Conservation (phyloP, 768 basidiomycete species). For the Hebeloma cylindrosporum region DNA sequence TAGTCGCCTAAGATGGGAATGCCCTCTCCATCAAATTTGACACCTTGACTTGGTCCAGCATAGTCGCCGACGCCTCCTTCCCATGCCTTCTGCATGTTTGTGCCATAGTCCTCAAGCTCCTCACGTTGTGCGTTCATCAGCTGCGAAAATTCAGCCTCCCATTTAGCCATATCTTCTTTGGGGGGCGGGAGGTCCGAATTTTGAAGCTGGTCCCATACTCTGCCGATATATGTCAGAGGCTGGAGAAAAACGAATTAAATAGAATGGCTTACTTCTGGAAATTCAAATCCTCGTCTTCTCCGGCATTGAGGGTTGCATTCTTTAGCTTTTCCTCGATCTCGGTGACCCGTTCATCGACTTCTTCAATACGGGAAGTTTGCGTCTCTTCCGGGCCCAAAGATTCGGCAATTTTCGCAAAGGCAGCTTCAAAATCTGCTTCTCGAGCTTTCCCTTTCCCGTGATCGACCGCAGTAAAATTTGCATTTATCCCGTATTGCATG, state of each 20-base stretch:
- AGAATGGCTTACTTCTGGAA: constrained; percentile 50
- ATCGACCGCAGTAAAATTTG: constrained; percentile 23
- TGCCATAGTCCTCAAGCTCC: constrained; percentile 63
- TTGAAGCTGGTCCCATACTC: constrained; percentile 63
- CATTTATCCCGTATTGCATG: constrained; percentile 35
- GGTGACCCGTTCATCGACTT: constrained; percentile 45
- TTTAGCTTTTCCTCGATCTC: constrained; percentile 40
- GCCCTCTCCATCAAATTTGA: constrained; percentile 69
- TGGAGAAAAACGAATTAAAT: not conserved
- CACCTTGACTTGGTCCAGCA: constrained; percentile 32
- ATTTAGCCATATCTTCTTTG: constrained; percentile 66
- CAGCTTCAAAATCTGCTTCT: constrained; percentile 83
- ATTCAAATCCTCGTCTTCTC: constrained; percentile 32
- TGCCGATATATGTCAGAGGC: constrained; percentile 27
- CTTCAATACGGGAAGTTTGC: constrained; percentile 51
- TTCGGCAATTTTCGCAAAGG: constrained; percentile 68
- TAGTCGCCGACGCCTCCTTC: constrained; percentile 52
- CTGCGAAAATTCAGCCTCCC: constrained; percentile 84
- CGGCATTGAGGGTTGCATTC: constrained; percentile 33
- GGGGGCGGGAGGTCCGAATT: constrained; percentile 57
- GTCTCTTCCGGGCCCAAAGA: constrained; percentile 44
- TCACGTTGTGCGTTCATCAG: constrained; percentile 70
- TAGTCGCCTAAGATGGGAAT: constrained; percentile 74
- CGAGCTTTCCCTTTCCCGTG: constrained; percentile 81
- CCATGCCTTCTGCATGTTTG: constrained; percentile 64